Evolutionary conservation across 495 filamentous ascomycete genomes (phyloP), one percentile per base, ranked within the genome.

Genomic region (Letharia columbiana): DNA sequence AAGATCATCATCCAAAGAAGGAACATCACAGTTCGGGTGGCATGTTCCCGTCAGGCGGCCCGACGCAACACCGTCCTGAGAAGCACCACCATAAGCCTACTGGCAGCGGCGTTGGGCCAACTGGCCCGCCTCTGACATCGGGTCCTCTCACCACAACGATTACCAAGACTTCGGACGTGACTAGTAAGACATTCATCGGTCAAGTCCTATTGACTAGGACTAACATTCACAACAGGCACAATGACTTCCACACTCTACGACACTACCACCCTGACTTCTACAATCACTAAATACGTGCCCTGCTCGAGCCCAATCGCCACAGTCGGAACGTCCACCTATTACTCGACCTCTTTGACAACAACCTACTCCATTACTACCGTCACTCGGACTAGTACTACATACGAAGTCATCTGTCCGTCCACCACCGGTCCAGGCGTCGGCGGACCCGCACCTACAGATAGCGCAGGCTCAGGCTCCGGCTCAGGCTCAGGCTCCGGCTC

Each of bases 401-500:
- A 70, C 58, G 54, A 62, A 56, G 66, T 72, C 44, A 60, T 72
- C 35, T 70, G 66, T 40, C 68, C 70, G 33, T 60, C 66, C 15
- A 70, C 70, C 12, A 62, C 40, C 37, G 70, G 66, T 39, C 56
- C 64, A 62, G 64, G 69, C 63, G 54, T 56, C 8, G 57, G 67
- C 23, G 45, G 37, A 33, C 15, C 54, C 10, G 54, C 9, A 37
- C 31, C 54, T n/a, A 57, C 54, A 35, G 54, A 15, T 37, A 8
- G 28, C 18, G 28, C 52, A 11, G 49, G n/a, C 23, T 47, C 45
- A 31, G 49, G 49, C 50, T 75, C 75, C 35, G 67, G 71, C 31
- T 73, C 75, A 54, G 72, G 63, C 40, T 71, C 74, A 44, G 75
- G 75, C 13, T 78, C 77, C 60, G 71, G 77, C 58, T 79, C 80